Conservation (phyloP, 2,329 filamentous ascomycete genomes). For the Colletotrichum tropicale region DNA sequence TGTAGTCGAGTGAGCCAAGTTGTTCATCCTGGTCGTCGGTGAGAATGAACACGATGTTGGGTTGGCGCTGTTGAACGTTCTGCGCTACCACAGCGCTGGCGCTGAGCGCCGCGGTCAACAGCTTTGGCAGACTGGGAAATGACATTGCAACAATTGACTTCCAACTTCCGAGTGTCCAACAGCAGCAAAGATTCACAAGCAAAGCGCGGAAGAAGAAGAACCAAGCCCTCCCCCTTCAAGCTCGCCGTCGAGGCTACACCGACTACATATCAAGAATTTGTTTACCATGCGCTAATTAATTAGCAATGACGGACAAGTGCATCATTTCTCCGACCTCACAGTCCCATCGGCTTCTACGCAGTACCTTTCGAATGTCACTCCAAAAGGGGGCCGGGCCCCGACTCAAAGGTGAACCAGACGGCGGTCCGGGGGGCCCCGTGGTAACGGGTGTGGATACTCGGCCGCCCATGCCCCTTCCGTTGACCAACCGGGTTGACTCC, state of each 20-base stretch:
- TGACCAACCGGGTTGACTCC: slow-evolving; percentile 6
- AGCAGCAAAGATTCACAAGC: background rate
- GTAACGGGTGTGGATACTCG: background rate
- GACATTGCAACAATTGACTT: background rate
- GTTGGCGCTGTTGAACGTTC: slow-evolving; percentile 21
- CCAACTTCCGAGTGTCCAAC: background rate
- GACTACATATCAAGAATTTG: background rate
- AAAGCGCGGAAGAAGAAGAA: background rate
- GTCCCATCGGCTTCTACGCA: background rate
- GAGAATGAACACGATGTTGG: slow-evolving; percentile 70
- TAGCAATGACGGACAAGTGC: background rate
- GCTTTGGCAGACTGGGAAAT: background rate
- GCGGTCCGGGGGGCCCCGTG: background rate
- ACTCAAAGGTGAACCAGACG: background rate
- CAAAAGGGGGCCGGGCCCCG: background rate
- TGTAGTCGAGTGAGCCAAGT: slow-evolving; percentile 65
- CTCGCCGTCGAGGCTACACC: background rate
- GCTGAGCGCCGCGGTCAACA: background rate
- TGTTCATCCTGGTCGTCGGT: slow-evolving; percentile 72
- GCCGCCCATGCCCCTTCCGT: background rate
- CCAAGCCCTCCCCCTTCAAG: background rate
- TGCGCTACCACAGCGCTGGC: background rate
- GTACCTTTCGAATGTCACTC: background rate
- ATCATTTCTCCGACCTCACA: background rate
- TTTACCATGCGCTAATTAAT: background rate